These are phyloP conservation scores for Blastobotrys apis DNA, from an alignment of 1,139 yeast genomes.

Conservation along the genomic window DNA sequence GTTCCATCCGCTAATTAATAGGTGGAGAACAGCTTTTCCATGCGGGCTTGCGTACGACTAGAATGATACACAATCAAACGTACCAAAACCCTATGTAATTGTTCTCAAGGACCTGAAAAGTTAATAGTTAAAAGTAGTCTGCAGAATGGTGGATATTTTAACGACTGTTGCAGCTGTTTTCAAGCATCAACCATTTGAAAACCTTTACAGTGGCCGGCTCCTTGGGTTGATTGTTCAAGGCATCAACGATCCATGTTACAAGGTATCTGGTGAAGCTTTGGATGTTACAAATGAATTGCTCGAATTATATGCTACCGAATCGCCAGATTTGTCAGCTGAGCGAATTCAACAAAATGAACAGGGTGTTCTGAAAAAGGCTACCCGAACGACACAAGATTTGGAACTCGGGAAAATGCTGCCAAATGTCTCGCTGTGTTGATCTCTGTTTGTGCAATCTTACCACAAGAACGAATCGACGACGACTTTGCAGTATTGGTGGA, in stretches of 20 bases:
- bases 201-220: slow-evolving; percentile 29
- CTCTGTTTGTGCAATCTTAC: slow-evolving; percentile 1
- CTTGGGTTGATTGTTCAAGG: slow-evolving; percentile 43
- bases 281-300: slow-evolving; percentile 37
- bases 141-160: slow-evolving; percentile 25
- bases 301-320: background rate
- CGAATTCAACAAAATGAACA: slow-evolving; percentile 19
- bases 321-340: slow-evolving; percentile 15
- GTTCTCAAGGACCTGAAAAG: no score
- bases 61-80: no score
- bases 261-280: slow-evolving; percentile 50
- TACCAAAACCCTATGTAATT: no score
- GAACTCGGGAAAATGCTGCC: slow-evolving; percentile 51
- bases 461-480: slow-evolving; percentile 14
- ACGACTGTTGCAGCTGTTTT: slow-evolving; percentile 23
- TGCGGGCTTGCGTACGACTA: no score
- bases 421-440: slow-evolving; percentile 32
- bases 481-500: slow-evolving; percentile 25
- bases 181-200: slow-evolving; percentile 15
- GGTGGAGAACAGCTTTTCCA: no score
- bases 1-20: no score
- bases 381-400: slow-evolving; percentile 44
- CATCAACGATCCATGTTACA: slow-evolving; percentile 45
- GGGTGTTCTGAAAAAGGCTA: slow-evolving; percentile 38
- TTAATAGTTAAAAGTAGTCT: no score